Percentiles rank a stretch among this genome's conserved stretches.
Evolutionary conservation across 352 stramenopile genomes (phyloP).

Genomic region (Phytophthora quininea): DNA sequence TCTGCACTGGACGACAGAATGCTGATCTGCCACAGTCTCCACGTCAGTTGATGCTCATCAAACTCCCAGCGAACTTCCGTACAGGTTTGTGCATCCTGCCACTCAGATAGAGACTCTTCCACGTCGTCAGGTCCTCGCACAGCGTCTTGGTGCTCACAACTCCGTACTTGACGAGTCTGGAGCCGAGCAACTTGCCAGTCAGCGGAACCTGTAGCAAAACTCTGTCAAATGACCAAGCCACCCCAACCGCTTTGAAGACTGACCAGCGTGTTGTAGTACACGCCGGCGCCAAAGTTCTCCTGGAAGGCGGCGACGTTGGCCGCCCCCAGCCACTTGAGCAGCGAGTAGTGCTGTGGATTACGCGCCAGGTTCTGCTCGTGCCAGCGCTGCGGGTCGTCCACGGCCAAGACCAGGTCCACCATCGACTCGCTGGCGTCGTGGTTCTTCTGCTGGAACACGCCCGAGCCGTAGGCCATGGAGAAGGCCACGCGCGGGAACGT

Average conservation of each 20-base stretch:
- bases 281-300: slow-evolving; percentile 76
- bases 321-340: slow-evolving; percentile 74
- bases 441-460: slow-evolving; percentile 80
- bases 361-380: slow-evolving; percentile 80
- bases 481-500: slow-evolving; percentile 79
- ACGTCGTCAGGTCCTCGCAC: slow-evolving; percentile 75
- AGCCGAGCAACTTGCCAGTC: slow-evolving; percentile 56
- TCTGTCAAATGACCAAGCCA: neutral
- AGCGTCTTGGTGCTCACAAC: slow-evolving; percentile 85
- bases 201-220: slow-evolving; percentile 51
- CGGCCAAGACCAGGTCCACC: slow-evolving; percentile 90
- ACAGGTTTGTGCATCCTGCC: slow-evolving; percentile 89
- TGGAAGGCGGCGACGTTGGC: slow-evolving; percentile 64
- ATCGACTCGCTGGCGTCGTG: slow-evolving; percentile 82
- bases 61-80: slow-evolving; percentile 18
- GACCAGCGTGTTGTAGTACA: slow-evolving; percentile 90
- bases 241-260: neutral
- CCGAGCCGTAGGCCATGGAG: slow-evolving; percentile 86
- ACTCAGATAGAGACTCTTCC: slow-evolving; percentile 89
- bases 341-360: slow-evolving; percentile 83
- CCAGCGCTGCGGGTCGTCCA: slow-evolving; percentile 82
- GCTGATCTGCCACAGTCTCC: slow-evolving; percentile 48
- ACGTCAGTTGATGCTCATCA: slow-evolving; percentile 4
- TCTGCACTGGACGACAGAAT: slow-evolving; percentile 54
- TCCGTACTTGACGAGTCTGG: slow-evolving; percentile 89